These are phyloP conservation scores for Euphorbia pulcherrima DNA, from an alignment of 345 rosid species.

Conservation along the genomic window DNA sequence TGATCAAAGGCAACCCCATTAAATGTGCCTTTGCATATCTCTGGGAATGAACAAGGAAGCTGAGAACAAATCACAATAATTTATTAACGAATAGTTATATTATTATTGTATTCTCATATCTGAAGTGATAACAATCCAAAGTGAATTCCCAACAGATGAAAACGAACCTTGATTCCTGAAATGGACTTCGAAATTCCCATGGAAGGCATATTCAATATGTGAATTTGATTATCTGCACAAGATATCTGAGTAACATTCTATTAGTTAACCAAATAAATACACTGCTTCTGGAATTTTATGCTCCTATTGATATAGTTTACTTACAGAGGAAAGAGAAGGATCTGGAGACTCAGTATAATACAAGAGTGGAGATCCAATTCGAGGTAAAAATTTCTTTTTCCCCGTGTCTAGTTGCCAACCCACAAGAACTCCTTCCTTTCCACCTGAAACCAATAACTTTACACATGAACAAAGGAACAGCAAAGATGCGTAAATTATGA, in stretches of 20 bases:
- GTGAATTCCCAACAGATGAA: conserved; percentile 5
- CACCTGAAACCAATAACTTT: conserved; percentile 50
- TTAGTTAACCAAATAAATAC: conserved; percentile 21
- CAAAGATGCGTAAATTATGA: neutral
- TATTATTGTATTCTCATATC: conserved; percentile 1
- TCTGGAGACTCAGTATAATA: conserved; percentile 69
- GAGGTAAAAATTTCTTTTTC: conserved; percentile 87
- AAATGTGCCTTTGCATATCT: conserved; percentile 38
- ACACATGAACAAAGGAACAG: neutral
- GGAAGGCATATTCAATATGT: conserved; percentile 80
- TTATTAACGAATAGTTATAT: neutral
- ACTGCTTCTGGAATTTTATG: neutral
- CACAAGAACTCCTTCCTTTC: conserved; percentile 95
- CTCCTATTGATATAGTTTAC: conserved; percentile 18
- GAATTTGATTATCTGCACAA: conserved; percentile 97
- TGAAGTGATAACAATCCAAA: neutral
- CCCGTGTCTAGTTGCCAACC: conserved; percentile 97
- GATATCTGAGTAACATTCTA: conserved; percentile 51
- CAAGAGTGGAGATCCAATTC: conserved; percentile 87
- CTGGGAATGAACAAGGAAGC: conserved; percentile 69
- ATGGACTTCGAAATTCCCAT: conserved; percentile 79
- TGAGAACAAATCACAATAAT: conserved; percentile 30
- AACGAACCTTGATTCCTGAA: conserved; percentile 84
- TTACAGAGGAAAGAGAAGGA: conserved; percentile 82
- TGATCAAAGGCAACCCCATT: conserved; percentile 62